Conservation (phyloP, 257 asterid species). For the Eucommia ulmoides region DNA sequence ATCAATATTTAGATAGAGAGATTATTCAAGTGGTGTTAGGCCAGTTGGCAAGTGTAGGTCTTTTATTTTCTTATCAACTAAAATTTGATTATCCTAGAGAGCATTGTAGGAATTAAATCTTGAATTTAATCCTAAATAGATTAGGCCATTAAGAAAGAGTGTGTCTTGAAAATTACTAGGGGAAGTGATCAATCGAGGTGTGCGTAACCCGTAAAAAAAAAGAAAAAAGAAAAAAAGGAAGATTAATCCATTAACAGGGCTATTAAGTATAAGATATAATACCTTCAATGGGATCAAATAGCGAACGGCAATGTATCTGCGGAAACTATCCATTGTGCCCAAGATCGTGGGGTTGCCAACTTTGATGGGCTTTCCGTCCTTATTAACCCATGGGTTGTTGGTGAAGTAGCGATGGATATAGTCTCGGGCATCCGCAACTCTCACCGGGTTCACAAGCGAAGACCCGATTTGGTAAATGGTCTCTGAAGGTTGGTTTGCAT, state of each 20-base stretch:
- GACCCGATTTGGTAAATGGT: conserved; percentile 72
- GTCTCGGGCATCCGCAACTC: conserved; percentile 26
- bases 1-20: no score
- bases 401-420: conserved; percentile 36
- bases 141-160: no score
- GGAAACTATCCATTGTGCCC: conserved; percentile 40
- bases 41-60: not conserved
- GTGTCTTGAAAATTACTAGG: no score
- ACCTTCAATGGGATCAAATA: conserved; percentile 85
- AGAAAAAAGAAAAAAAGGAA: not conserved
- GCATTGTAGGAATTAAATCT: no score
- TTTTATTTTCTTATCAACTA: not conserved
- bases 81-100: no score
- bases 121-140: no score
- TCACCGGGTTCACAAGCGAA: conserved; percentile 62
- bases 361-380: conserved; percentile 51
- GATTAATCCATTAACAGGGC: not conserved
- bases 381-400: conserved; percentile 65
- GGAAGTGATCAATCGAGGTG: no score
- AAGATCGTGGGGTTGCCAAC: conserved; percentile 53
- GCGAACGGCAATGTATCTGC: conserved; percentile 28
- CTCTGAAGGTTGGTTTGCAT: conserved; percentile 29
- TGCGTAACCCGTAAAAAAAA: no score
- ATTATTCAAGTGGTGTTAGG: no score
- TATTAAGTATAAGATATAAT: not conserved